A percentile compares a stretch with the other conserved stretches of the same genome.
Conservation (phyloP, 2,329 filamentous ascomycete species). For the Microcyclospora pomicola region DNA sequence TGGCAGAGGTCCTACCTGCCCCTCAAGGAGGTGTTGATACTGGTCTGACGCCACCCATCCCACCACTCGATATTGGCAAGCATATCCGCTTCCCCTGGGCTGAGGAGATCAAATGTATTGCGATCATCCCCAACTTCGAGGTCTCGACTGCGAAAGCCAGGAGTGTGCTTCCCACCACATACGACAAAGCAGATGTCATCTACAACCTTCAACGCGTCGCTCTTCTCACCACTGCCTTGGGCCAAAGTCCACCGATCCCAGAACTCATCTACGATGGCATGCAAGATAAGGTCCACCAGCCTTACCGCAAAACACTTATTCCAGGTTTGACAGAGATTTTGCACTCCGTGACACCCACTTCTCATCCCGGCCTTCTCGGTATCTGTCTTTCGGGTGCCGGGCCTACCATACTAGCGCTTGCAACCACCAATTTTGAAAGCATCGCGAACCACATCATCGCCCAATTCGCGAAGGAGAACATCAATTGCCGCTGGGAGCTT, state of each 20-base stretch:
- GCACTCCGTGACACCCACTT: conserved; percentile 74
- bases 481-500: conserved; percentile 74
- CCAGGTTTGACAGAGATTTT: conserved; percentile 85
- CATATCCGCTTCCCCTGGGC: conserved; percentile 95
- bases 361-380: conserved; percentile 76
- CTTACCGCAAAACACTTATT: conserved; percentile 82
- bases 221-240: conserved; percentile 75
- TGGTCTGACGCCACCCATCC: conserved; percentile 69
- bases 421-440: conserved; percentile 74
- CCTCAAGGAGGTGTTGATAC: conserved; percentile 87
- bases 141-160: conserved; percentile 88
- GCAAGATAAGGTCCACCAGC: conserved; percentile 98
- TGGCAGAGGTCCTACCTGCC: conserved; percentile 81
- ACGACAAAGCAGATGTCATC: conserved; percentile 70
- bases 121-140: conserved; percentile 91
- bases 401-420: conserved; percentile 85
- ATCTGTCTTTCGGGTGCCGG: conserved; percentile 93
- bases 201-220: conserved; percentile 95
- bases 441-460: conserved; percentile 61
- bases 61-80: conserved; percentile 85
- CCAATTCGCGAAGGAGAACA: conserved; percentile 56
- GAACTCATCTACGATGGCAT: conserved; percentile 94
- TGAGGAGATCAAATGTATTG: conserved; percentile 87
- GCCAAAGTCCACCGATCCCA: conserved; percentile 77
- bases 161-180: conserved; percentile 66